Conservation (phyloP, 2,329 filamentous ascomycete species). For the Nemania sp. region DNA sequence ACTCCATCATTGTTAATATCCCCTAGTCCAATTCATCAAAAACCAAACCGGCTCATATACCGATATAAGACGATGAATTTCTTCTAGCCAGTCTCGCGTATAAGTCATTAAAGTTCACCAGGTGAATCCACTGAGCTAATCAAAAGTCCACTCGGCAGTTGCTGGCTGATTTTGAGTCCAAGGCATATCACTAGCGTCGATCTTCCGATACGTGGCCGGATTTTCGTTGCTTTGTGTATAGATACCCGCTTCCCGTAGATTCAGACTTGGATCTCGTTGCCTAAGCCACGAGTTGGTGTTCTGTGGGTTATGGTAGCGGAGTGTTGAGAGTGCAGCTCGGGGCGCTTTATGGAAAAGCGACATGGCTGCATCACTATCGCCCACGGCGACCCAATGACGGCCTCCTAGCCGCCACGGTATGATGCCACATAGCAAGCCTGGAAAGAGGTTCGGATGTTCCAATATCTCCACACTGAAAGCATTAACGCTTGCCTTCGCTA, state of each 20-base stretch:
- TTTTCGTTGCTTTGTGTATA: conserved; percentile 29
- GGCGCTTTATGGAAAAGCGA: conserved; percentile 43
- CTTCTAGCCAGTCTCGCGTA: background rate
- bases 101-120: background rate
- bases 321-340: conserved; percentile 45
- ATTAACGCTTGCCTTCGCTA: conserved; percentile 79
- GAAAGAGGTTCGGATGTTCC: conserved; percentile 93
- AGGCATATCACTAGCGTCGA: conserved; percentile 25
- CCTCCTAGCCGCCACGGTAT: conserved; percentile 80
- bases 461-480: conserved; percentile 93
- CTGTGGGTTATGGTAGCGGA: conserved; percentile 42
- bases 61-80: background rate
- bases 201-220: conserved; percentile 26
- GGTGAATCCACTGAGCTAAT: background rate
- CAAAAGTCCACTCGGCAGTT: background rate
- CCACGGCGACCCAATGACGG: conserved; percentile 53
- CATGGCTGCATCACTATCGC: conserved; percentile 22
- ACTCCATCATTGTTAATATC: background rate
- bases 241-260: conserved; percentile 29
- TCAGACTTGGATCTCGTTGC: conserved; percentile 37
- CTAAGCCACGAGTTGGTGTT: conserved; percentile 41
- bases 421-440: conserved; percentile 80
- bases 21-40: background rate
- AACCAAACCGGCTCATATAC: background rate
- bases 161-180: conserved; percentile 20